Percentiles rank a stretch among this genome's conserved stretches.
These are phyloP conservation scores for Zygotorulaspora mrakii DNA, from an alignment of 1,139 yeast genomes.

Conservation along the genomic window DNA sequence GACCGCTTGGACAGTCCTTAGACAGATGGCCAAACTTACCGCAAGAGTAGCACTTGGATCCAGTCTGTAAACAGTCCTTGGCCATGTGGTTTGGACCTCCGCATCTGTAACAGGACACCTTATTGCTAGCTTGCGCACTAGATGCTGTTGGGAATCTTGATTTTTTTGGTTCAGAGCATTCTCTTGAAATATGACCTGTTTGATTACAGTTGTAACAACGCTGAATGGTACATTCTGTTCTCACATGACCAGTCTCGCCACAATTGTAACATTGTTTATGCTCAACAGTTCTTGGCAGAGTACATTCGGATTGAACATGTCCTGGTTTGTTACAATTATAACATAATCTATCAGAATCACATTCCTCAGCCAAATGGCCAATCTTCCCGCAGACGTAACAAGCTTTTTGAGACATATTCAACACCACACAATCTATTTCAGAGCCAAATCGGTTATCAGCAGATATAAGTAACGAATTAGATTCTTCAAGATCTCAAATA, in stretches of 20 bases:
- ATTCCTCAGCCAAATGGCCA: slow-evolving; percentile 87
- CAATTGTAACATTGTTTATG: slow-evolving; percentile 85
- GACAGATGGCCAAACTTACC: slow-evolving; percentile 88
- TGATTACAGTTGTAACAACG: slow-evolving; percentile 85
- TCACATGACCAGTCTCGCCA: slow-evolving; percentile 73
- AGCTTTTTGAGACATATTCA: slow-evolving; percentile 65
- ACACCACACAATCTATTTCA: slow-evolving; percentile 3
- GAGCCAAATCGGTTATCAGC: too few species aligned
- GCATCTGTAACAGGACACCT: slow-evolving; percentile 81
- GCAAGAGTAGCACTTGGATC: slow-evolving; percentile 84
- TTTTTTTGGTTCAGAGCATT: slow-evolving; percentile 51
- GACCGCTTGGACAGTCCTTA: slow-evolving; percentile 64
- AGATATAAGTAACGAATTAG: too few species aligned
- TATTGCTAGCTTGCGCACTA: slow-evolving; percentile 26
- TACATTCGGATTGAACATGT: slow-evolving; percentile 84
- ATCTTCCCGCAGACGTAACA: slow-evolving; percentile 91
- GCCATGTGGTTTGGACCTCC: slow-evolving; percentile 94
- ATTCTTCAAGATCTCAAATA: too few species aligned
- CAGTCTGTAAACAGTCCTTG: slow-evolving; percentile 79
- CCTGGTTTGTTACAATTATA: slow-evolving; percentile 92
- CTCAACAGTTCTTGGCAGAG: slow-evolving; percentile 78
- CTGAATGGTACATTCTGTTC: slow-evolving; percentile 62
- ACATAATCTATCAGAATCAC: slow-evolving; percentile 80
- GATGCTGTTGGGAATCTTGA: slow-evolving; percentile 20
- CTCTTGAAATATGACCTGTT: slow-evolving; percentile 78